Evolutionary conservation across 345 rosid species (phyloP), one percentile per base, ranked within the genome.

Genomic region (Euphorbia pulcherrima): DNA sequence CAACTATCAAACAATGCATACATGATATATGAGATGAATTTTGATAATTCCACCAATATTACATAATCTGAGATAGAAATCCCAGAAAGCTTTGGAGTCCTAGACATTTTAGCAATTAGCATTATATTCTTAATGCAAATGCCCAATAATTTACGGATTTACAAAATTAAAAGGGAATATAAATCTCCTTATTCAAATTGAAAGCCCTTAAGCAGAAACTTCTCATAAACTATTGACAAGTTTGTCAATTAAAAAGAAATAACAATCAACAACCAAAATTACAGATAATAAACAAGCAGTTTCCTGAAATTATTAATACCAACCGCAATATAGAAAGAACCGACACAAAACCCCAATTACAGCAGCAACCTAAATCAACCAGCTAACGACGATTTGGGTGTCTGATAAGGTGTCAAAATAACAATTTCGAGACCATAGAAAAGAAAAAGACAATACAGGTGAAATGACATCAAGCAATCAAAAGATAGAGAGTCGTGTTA

Each of bases 61-160:
- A 44, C 27, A 10, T 47, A 64, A 28, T 27, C 14, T 27, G 27
- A 63, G 51, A 17, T n/a, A 64, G 0, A 18, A 46, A 27, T 16
- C 55, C 24, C 28, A 47, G 53, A 35, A 46, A 7, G 23, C 40
- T 47, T 55, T 47, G 14, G 37, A 23, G 41, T 41, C 6, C 16
- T 46, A 14, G 48, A 64, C 24, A 47, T 46, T 64, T 64, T 17
- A 59, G 24, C 55, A 29, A 24, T 46, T 61, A 41, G 26, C 48
- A 44, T 23, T 17, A 3, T 21, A 5, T 21, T 12, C 12, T 12
- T 46, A 13, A 33, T 33, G 37, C 7, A 30, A 21, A 10, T 21
- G 44, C 20, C 48, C 48, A 60, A 60, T 33, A 27, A 24, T 37
- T 20, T 14, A 9, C 24, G 52, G 33, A 44, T 24, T 44, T 51